Evolutionary conservation across 2,329 filamentous ascomycete species (phyloP), one percentile per base, ranked within the genome.

Genomic region (Ceratocystis smalleyi): DNA sequence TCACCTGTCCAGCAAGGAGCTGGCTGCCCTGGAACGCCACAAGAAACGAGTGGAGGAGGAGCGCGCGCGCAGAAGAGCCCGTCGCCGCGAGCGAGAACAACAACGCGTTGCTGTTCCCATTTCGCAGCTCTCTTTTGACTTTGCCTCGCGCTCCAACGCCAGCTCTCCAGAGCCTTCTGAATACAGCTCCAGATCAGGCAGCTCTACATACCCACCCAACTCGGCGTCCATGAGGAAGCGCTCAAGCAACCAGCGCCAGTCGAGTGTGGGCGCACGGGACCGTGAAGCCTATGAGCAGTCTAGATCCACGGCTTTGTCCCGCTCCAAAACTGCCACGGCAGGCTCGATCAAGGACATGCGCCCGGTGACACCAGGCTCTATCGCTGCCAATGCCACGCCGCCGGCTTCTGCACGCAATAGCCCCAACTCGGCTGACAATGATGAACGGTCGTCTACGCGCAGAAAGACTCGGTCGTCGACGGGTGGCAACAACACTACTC

Each of bases 1-100:
- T 64, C 87, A 86, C 72, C 80, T 97, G 68, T 90, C 82, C 69
- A 82, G 85, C 70, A 84, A 87, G 63, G 91, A 96, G 73, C 78
- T 96, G 69, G 87, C 86, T 67, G 91, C 90, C 59, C 79, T 95
- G 69, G 87, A 92, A 71, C 82, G 84, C 68, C 79, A 81, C 70
- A 77, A 81, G 67, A 82, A 84, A 72, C 82, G 85, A 65, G 76
- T 84, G 69, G 77, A 80, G 69, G 77, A 77, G 43, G 75, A 77
- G 62, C 73, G 75, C 49, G 72, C 71, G 67, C 71, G 69, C 43
- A 70, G 72, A 69, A 63, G 62, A 15, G 67, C 66, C 54, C 67
- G 66, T 10, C 67, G 68, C 60, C 62, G 62, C 15, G 64, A 73
- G 69, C 72, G 72, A 55, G 77, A 75, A 68, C 49, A 78, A 63